Evolutionary conservation across 257 asterid species (phyloP).

Genomic region (Solanum pimpinellifolium): DNA sequence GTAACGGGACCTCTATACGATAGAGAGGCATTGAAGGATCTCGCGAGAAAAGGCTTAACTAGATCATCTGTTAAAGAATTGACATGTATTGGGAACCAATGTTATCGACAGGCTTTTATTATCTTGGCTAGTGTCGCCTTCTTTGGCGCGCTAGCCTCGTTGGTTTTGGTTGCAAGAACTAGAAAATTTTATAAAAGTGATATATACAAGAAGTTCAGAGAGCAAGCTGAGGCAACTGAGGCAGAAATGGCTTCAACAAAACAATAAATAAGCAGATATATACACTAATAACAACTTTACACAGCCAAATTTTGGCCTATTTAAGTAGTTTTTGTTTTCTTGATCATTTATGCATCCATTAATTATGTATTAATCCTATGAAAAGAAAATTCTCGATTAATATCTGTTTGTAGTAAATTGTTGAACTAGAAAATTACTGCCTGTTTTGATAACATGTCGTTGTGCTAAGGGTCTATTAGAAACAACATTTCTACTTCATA

Average conservation of each 20-base stretch:
- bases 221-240: constrained; percentile 14
- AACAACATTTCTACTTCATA: background rate
- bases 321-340: background rate
- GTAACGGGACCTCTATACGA: constrained; percentile 60
- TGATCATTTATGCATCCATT: background rate
- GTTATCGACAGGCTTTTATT: constrained; percentile 44
- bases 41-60: constrained; percentile 38
- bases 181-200: constrained; percentile 51
- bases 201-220: constrained; percentile 60
- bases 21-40: constrained; percentile 42
- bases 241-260: constrained; percentile 10
- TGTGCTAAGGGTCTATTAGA: background rate
- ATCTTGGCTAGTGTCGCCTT: constrained; percentile 37
- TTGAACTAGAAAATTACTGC: background rate
- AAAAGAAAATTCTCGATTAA: background rate
- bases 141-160: constrained; percentile 48
- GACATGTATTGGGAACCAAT: constrained; percentile 41
- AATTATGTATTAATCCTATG: background rate
- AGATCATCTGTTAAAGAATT: constrained; percentile 43
- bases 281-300: background rate
- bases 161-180: constrained; percentile 54
- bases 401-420: background rate
- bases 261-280: background rate
- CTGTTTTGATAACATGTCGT: background rate
- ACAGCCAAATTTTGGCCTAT: background rate